These are phyloP conservation scores for Diversispora eburnea DNA, from an alignment of 192 early-diverging fungal genomes.

Conservation along the genomic window DNA sequence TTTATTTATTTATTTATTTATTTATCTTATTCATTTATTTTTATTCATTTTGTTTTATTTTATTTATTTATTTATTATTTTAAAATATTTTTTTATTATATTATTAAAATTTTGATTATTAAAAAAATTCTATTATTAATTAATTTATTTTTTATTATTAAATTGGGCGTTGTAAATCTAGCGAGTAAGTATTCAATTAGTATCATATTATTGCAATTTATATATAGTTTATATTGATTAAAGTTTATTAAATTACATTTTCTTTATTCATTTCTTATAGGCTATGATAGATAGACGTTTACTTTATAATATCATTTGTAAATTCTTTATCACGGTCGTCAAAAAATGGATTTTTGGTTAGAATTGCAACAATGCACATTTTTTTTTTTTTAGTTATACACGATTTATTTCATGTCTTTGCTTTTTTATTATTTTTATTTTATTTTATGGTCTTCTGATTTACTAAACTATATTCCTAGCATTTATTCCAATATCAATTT, in stretches of 20 bases:
- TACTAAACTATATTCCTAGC: neutral
- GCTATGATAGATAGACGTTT: constrained; percentile 20
- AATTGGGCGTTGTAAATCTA: neutral
- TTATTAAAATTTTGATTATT: neutral
- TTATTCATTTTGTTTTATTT: no score
- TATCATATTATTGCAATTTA: neutral
- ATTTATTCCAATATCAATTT: neutral
- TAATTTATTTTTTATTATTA: neutral
- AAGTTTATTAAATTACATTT: neutral
- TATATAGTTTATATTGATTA: neutral
- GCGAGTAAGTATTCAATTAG: constrained; percentile 22
- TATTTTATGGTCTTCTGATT: neutral
- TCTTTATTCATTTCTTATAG: neutral
- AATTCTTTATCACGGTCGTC: constrained; percentile 13
- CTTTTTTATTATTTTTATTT: neutral
- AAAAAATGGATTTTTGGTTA: constrained; percentile 1
- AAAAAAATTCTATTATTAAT: neutral
- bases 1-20: neutral
- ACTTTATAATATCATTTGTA: constrained; percentile 12
- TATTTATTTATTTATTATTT: no score
- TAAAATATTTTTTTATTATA: no score
- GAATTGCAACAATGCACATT: neutral
- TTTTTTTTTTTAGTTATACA: constrained; percentile 1
- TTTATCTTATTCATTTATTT: neutral
- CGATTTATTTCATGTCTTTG: neutral